Percentiles rank a stretch among this genome's conserved stretches.
Conservation (phyloP, 208 protist species). For the Kentomonas sorsogonicus region DNA sequence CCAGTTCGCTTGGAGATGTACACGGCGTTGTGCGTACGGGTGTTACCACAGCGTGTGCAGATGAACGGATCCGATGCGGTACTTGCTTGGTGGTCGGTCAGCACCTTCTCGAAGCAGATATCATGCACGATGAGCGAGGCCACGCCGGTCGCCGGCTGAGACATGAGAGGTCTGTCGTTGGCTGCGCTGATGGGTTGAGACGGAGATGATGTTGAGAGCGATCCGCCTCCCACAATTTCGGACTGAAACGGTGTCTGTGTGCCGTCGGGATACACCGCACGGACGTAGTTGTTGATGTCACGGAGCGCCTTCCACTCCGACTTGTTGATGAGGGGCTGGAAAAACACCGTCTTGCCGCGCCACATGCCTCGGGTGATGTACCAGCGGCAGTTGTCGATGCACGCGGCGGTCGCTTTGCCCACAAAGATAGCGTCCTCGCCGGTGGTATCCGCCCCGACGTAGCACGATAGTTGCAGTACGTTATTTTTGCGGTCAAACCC, state of each 20-base stretch:
- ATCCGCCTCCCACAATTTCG: too few species aligned
- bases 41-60: constrained; percentile 35
- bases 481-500: constrained; percentile 20
- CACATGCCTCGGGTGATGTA: constrained; percentile 31
- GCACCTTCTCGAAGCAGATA: constrained; percentile 16
- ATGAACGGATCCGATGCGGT: constrained; percentile 19
- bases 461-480: constrained; percentile 32
- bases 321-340: constrained; percentile 15
- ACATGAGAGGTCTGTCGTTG: too few species aligned
- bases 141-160: constrained; percentile 8
- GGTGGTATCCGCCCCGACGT: constrained; percentile 22
- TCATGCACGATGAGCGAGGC: constrained; percentile 20
- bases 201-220: too few species aligned
- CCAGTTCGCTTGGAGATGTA: constrained; percentile 15
- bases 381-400: constrained; percentile 47
- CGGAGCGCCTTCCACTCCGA: not conserved
- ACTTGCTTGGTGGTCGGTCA: not conserved
- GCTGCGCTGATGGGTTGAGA: too few species aligned
- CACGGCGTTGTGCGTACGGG: constrained; percentile 8
- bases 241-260: too few species aligned
- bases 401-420: constrained; percentile 22
- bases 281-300: not conserved
- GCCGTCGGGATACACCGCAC: too few species aligned
- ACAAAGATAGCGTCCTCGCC: constrained; percentile 28
- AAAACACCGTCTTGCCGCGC: constrained; percentile 26